Base-by-base conservation (phyloP, 108 stramenopile species). In the Nitzschia sp. region DNA sequence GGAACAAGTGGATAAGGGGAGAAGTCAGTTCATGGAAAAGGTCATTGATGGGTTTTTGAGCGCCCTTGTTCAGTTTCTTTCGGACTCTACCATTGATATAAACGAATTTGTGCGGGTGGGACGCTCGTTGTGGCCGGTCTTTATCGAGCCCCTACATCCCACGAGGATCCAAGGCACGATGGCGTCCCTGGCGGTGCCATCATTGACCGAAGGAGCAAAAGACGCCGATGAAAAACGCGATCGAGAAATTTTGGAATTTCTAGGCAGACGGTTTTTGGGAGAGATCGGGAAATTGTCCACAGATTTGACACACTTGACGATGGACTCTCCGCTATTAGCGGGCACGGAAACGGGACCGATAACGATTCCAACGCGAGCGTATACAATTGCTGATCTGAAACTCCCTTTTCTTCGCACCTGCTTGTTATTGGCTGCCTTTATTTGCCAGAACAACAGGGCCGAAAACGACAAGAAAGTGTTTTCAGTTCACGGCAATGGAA, bases 361-460 rank as follows among this genome's bases (percentile, higher is more conserved):
- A 41, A 33, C 1, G 11, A 33, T 57, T 17, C 33, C 25, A 4
- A 41, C 23, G 2, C 26, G 5, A 19, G 45, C 13, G 3, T 19
- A 25, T 32, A 5, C 31, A 38, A 63, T 50, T 61, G 8, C 60
- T 1, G 63, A 36, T 6, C 45, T 87, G n/a, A 28, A 31, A 45
- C 55, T 69, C 29, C 75, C 88, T 0, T 87, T 80, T 55, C 53
- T 79, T 3, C 75, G 78, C 4, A 82, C 81, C 50, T 88, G 85
- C 58, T 32, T 91, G 32, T 71, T 89, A 1, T 54, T 91, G 16
- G 75, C 90, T 34, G 83, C 87, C 6, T 91, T 78, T 68, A 63
- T 91, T 16, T 91, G 90, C 47, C 90, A 91, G 57, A 66, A 85
- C 53, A 91, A 91, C 61, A 69, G 71, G 26, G 62, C 80, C 3